phyloP scores from a whole-genome alignment of 768 basidiomycete species.

The Boletus sp. region DNA sequence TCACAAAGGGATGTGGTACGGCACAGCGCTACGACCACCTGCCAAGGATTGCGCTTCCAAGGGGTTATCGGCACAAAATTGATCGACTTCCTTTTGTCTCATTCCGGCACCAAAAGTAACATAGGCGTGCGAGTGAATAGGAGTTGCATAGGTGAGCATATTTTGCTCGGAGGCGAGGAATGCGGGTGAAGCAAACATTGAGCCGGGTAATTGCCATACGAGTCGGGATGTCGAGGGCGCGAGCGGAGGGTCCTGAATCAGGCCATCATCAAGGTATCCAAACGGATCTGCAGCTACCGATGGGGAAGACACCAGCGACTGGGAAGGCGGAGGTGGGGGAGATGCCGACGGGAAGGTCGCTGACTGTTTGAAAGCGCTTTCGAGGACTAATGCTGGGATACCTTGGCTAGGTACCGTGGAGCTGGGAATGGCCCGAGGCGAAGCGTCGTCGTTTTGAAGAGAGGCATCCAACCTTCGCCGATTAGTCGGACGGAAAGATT shows the following conservation, averaged over 20 bases:
- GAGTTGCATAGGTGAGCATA: constrained; percentile 49
- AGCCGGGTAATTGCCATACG: constrained; percentile 24
- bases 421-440: background rate
- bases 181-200: constrained; percentile 34
- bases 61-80: constrained; percentile 66
- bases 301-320: constrained; percentile 1
- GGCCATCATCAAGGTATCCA: constrained; percentile 50
- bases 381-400: background rate
- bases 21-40: constrained; percentile 54
- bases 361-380: background rate
- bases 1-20: constrained; percentile 81
- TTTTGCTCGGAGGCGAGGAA: constrained; percentile 37
- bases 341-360: constrained; percentile 18
- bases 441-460: background rate
- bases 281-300: constrained; percentile 50
- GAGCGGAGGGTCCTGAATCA: constrained; percentile 27
- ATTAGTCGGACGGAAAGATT: constrained; percentile 19
- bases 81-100: constrained; percentile 82
- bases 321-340: background rate
- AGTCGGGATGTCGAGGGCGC: constrained; percentile 25
- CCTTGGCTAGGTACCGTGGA: background rate
- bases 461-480: constrained; percentile 19
- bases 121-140: constrained; percentile 69
- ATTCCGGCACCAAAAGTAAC: constrained; percentile 87
- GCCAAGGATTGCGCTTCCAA: constrained; percentile 56